A percentile compares a stretch with the other conserved stretches of the same genome.
These are phyloP conservation scores for Senecio squalidus DNA, from an alignment of 140 eudicot species.

Conservation along the genomic window DNA sequence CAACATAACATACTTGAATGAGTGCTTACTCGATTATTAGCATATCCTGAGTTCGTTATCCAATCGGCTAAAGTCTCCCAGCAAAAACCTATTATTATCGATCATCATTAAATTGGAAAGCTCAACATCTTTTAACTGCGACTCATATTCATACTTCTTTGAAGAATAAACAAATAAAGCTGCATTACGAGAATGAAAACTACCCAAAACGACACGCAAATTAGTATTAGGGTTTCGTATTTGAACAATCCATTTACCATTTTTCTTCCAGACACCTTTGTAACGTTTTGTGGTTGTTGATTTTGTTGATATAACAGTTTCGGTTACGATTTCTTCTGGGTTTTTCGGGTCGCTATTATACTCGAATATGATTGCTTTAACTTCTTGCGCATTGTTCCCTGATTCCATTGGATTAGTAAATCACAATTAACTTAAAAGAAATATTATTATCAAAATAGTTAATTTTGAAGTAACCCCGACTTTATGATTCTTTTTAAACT, in stretches of 20 bases:
- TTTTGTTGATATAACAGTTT: not conserved
- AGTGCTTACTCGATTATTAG: too few relatives aligned
- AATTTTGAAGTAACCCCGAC: too few relatives aligned
- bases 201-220: conserved; percentile 19
- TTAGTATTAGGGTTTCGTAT: conserved; percentile 27
- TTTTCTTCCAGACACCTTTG: conserved; percentile 31
- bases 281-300: conserved; percentile 26
- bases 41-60: conserved; percentile 32
- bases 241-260: conserved; percentile 27
- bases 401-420: not conserved
- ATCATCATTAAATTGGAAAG: conserved; percentile 19
- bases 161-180: conserved; percentile 18
- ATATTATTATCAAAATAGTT: too few relatives aligned
- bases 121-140: conserved; percentile 2
- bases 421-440: too few relatives aligned
- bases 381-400: too few relatives aligned
- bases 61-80: conserved; percentile 27
- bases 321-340: conserved; percentile 34
- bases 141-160: conserved; percentile 23
- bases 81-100: conserved; percentile 29
- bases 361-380: conserved; percentile 4
- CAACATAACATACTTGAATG: too few relatives aligned
- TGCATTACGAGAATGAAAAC: conserved; percentile 16
- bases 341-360: conserved; percentile 18
- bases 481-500: too few relatives aligned